Base-by-base conservation (phyloP, 129 eudicot species). In the Ambrosia artemisiifolia region DNA sequence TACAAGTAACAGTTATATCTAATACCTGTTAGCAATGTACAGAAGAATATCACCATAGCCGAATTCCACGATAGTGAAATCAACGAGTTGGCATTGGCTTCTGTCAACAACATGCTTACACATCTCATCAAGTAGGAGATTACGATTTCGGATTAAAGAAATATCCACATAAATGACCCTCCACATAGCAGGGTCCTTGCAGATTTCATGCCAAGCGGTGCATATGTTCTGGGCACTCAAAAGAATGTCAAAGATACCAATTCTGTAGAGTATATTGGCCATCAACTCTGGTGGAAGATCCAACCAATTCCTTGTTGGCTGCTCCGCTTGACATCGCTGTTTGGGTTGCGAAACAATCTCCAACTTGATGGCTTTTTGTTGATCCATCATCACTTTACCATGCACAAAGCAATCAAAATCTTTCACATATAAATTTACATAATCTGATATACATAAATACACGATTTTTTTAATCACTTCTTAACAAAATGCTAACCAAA, bases 301-400 rank as follows among this genome's bases (percentile, higher is more conserved):
- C 35, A 65, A 36, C 53, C 36, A 65, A 20, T 65, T 65, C 28
- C 24, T 63, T 24, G 44, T 13, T 3, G 67, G 89, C 81, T 36
- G 42, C 42, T 36, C 42, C 42, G 28, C 28, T 1, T 24, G 28
- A 24, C 28, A 24, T 24, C 28, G 28, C 28, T 24, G 28, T 24
- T 24, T 24, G 28, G 28, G 28, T 24, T 24, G 28, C 1, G 28
- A 24, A 24, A 24, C 28, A 24, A 24, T 24, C 28, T 24, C 28
- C 28, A 24, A 24, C 28, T 24, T 24, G 28, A 24, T 24, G 28
- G 28, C 28, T 24, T 24, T 24, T 24, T 24, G 28, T 24, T 24
- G 28, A 24, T 24, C 28, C 2, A 44, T 9, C 8, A 44, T 44
- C 49, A 44, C 49, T 44, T 8, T 10, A 44, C 13, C 10, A 44